Percentiles rank a stretch among this genome's conserved stretches.
Conservation (phyloP, 805 yeast genomes). For the Schizosaccharomyces pombe region DNA sequence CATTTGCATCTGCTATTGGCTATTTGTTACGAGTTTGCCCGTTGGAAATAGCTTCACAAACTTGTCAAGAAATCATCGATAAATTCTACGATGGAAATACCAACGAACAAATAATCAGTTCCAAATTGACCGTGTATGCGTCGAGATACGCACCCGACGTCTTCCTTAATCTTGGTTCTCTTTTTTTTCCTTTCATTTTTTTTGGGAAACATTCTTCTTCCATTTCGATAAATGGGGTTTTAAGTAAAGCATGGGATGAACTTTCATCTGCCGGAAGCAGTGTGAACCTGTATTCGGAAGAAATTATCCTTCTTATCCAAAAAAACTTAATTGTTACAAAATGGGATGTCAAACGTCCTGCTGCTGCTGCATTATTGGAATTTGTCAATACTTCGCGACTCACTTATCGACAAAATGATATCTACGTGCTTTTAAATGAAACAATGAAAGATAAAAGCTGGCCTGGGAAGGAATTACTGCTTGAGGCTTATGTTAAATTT, state of each 20-base stretch:
- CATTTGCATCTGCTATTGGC: conserved; percentile 66
- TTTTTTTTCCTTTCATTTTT: conserved; percentile 56
- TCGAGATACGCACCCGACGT: conserved; percentile 43
- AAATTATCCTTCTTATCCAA: conserved; percentile 33
- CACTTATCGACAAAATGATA: background rate
- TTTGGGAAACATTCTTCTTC: conserved; percentile 49
- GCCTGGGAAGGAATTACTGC: conserved; percentile 62
- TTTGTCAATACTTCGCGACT: background rate
- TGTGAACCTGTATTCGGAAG: conserved; percentile 41
- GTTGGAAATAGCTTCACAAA: conserved; percentile 27
- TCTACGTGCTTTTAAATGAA: conserved; percentile 21
- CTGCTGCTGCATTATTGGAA: conserved; percentile 13
- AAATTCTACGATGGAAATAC: conserved; percentile 32
- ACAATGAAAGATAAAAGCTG: conserved; percentile 62
- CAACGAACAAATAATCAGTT: conserved; percentile 15
- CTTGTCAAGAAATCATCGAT: conserved; percentile 26
- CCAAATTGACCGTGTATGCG: conserved; percentile 29
- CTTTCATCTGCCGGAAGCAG: conserved; percentile 54
- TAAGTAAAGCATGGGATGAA: conserved; percentile 53
- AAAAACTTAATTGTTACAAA: conserved; percentile 30
- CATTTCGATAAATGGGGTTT: conserved; percentile 23
- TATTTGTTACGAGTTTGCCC: conserved; percentile 44
- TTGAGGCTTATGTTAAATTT: conserved; percentile 31
- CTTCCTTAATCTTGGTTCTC: conserved; percentile 36
- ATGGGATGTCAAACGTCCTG: conserved; percentile 36